Evolutionary conservation across 495 filamentous ascomycete genomes (phyloP), one percentile per base, ranked within the genome.

Genomic region (Lophium mytilinum): DNA sequence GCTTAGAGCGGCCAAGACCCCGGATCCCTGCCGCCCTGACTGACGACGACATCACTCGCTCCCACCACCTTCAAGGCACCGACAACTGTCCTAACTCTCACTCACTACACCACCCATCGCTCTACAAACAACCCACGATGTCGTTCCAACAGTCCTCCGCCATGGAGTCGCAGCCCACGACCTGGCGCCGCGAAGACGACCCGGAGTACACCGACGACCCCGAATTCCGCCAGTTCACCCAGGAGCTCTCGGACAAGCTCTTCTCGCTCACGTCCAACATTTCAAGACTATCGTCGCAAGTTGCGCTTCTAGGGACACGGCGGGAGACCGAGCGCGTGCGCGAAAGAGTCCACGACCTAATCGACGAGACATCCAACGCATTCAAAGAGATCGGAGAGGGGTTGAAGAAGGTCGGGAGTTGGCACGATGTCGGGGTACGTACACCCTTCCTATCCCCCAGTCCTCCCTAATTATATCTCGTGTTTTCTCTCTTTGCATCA

Each of bases 301-400:
- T 99, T 53, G 80, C 80, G 12, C 80, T 92, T 19, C 79, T 98
- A 9, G 94, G 93, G 21, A 96, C 90, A 8, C 86, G 85, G 69
- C 83, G 88, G 9, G 93, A 99, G 68, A 96, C 89, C 3, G 90
- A 92, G 46, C 81, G 88, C 40, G 87, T 95, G 48, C 84, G 94
- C 45, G 90, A 96, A 72, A 78, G 93, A 59, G 90, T 97, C 24
- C 88, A 90, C 61, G 83, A 85, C 59, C 74, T 92, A 4, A 78
- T 96, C 8, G 87, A 94, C 57, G 89, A 96, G 72, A 88, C 89
- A 35, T 82, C 86, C 15, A 75, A 81, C 24, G 80, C 81, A n/a
- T 96, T 97, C 77, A 95, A 95, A 71, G 87, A 92, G 21, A 85
- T 92, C 18, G 91, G 88, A 50, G 93, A 97, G 66, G 89, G 88